Conservation (phyloP, 2,329 filamentous ascomycete species). For the Cercospora beticola region DNA sequence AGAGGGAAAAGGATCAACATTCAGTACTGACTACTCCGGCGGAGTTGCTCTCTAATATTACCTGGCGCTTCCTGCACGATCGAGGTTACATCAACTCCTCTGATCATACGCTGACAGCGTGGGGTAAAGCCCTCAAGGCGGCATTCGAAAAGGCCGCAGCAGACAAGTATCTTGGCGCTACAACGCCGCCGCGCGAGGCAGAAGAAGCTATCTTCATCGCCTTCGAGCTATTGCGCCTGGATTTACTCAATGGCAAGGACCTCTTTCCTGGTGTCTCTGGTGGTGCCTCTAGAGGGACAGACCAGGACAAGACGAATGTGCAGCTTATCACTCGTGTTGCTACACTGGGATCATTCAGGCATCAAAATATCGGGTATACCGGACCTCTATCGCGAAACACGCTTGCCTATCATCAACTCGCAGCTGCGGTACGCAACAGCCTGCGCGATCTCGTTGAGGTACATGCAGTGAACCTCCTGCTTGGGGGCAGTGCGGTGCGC, state of each 20-base stretch:
- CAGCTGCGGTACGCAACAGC: slow-evolving; percentile 73
- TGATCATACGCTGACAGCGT: slow-evolving; percentile 74
- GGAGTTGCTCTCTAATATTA: slow-evolving; percentile 70
- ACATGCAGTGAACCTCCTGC: slow-evolving; percentile 73
- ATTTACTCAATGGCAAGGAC: slow-evolving; percentile 71
- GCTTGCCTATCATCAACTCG: slow-evolving; percentile 80
- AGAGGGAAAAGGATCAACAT: slow-evolving; percentile 39
- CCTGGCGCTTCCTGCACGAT: slow-evolving; percentile 88
- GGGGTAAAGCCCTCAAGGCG: slow-evolving; percentile 76
- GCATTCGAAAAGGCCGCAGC: slow-evolving; percentile 39
- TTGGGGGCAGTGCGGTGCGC: slow-evolving; percentile 75
- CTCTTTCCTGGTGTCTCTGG: slow-evolving; percentile 59
- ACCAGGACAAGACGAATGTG: slow-evolving; percentile 72
- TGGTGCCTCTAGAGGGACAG: slow-evolving; percentile 58
- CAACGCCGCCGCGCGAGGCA: slow-evolving; percentile 53
- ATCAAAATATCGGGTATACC: slow-evolving; percentile 86
- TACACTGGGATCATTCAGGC: slow-evolving; percentile 76
- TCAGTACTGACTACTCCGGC: slow-evolving; percentile 59
- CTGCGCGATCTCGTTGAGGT: slow-evolving; percentile 84
- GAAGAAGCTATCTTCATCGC: slow-evolving; percentile 80
- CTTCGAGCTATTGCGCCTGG: slow-evolving; percentile 79
- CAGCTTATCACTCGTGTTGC: slow-evolving; percentile 84
- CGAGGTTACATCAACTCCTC: slow-evolving; percentile 75
- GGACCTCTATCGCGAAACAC: slow-evolving; percentile 89
- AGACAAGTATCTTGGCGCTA: slow-evolving; percentile 53